Conservation (phyloP, 768 basidiomycete species). For the Pholiota molesta region DNA sequence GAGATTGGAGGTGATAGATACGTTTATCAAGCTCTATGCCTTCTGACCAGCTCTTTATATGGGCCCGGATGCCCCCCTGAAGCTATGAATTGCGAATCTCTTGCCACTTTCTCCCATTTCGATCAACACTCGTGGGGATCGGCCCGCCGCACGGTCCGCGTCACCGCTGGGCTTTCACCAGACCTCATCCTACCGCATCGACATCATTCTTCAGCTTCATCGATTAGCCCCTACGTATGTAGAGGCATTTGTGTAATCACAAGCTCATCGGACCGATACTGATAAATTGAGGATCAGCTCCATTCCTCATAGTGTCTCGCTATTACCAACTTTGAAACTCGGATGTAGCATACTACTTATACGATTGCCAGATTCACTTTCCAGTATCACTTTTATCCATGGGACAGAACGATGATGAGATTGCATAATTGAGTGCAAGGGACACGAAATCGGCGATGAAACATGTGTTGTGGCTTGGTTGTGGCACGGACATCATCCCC, state of each 20-base stretch:
- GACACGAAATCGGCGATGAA: too few species aligned
- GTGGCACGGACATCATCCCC: not conserved
- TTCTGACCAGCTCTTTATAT: slow-evolving; percentile 2
- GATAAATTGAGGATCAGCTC: too few species aligned
- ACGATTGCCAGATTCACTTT: too few species aligned
- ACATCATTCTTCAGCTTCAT: not conserved
- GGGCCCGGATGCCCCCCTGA: not conserved
- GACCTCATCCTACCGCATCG: not conserved
- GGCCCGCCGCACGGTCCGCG: slow-evolving; percentile 6
- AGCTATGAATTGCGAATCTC: not conserved
- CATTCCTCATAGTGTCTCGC: not conserved
- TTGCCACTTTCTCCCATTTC: not conserved
- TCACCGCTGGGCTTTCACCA: slow-evolving; percentile 1
- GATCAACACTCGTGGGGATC: not conserved
- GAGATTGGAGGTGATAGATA: not conserved
- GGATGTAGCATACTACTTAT: too few species aligned
- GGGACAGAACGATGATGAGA: not conserved
- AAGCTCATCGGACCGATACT: not conserved
- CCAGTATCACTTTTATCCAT: too few species aligned
- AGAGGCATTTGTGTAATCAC: not conserved
- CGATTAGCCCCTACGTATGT: not conserved
- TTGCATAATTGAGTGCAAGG: not conserved
- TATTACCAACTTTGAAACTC: not conserved
- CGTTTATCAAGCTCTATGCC: not conserved
- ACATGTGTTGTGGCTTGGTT: too few species aligned